Evolutionary conservation across 106 monocot species (phyloP).

Genomic region (Acorus calamus): DNA sequence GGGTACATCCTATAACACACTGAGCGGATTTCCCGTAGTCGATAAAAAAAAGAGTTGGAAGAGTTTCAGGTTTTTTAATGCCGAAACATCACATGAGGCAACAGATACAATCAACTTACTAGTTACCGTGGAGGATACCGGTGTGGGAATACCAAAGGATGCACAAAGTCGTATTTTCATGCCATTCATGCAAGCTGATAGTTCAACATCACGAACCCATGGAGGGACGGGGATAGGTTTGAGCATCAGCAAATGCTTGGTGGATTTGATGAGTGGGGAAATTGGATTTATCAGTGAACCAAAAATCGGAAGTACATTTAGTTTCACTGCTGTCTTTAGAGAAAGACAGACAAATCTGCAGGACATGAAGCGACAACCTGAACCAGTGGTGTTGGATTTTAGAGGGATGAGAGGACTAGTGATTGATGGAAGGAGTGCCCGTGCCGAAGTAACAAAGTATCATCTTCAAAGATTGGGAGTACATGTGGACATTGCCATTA

Average conservation of each 20-base stretch:
- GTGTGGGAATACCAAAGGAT: slow-evolving; percentile 71
- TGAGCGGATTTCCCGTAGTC: slow-evolving; percentile 53
- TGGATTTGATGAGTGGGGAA: slow-evolving; percentile 72
- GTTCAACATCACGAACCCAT: slow-evolving; percentile 77
- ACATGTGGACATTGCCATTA: slow-evolving; percentile 33
- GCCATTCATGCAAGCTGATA: slow-evolving; percentile 93
- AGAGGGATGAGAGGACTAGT: slow-evolving; percentile 63
- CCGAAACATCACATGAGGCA: slow-evolving; percentile 8
- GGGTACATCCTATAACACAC: slow-evolving; percentile 16
- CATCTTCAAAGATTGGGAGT: slow-evolving; percentile 66
- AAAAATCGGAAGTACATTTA: slow-evolving; percentile 64
- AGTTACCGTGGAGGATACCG: slow-evolving; percentile 75
- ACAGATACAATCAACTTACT: slow-evolving; percentile 33
- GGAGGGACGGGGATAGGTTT: slow-evolving; percentile 86
- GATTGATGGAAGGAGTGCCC: slow-evolving; percentile 48
- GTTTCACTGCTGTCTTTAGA: slow-evolving; percentile 50
- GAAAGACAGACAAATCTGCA: slow-evolving; percentile 25
- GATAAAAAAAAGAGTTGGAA: slow-evolving; percentile 47
- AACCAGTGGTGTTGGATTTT: slow-evolving; percentile 37
- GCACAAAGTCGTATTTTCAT: slow-evolving; percentile 73
- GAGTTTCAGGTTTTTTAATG: slow-evolving; percentile 28
- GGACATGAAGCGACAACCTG: slow-evolving; percentile 40
- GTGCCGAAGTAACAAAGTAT: slow-evolving; percentile 60
- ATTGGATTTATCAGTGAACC: slow-evolving; percentile 67
- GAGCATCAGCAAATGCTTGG: slow-evolving; percentile 85